Evolutionary conservation across 2,329 filamentous ascomycete genomes (phyloP).

Genomic region (Claviceps pazoutovae): DNA sequence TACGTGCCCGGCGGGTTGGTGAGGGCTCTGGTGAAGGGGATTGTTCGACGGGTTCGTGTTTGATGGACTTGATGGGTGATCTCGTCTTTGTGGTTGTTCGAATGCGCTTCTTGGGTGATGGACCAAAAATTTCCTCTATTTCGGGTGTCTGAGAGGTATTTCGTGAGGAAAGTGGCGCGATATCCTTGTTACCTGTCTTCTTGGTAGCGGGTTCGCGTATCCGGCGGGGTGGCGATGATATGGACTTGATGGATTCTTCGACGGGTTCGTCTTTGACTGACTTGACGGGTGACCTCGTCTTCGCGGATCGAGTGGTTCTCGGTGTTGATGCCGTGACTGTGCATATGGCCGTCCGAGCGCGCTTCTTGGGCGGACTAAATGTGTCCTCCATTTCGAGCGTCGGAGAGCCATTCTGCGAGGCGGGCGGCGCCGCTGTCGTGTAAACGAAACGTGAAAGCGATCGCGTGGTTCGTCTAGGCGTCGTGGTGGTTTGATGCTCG

Average conservation of each 20-base stretch:
- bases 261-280: too few species aligned
- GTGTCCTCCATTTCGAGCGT: slow-evolving; percentile 44
- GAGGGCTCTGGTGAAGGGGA: slow-evolving; percentile 15
- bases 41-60: slow-evolving; percentile 20
- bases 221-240: too few species aligned
- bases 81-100: slow-evolving; percentile 7
- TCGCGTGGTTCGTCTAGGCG: slow-evolving; percentile 31
- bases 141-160: slow-evolving; percentile 20
- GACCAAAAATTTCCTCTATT: slow-evolving; percentile 41
- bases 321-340: too few species aligned
- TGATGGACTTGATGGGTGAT: slow-evolving; percentile 16
- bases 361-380: slow-evolving; percentile 18
- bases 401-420: slow-evolving; percentile 7
- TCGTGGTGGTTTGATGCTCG: slow-evolving; percentile 17
- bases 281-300: too few species aligned
- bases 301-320: too few species aligned
- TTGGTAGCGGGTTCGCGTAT: too few species aligned
- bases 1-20: slow-evolving; percentile 21
- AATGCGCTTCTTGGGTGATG: slow-evolving; percentile 12
- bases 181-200: slow-evolving; percentile 10
- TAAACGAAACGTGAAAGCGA: slow-evolving; percentile 35
- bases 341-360: too few species aligned
- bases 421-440: slow-evolving; percentile 12
- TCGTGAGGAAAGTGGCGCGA: slow-evolving; percentile 10
- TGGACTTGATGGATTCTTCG: too few species aligned